Percentiles rank a stretch among this genome's conserved stretches.
phyloP scores from a whole-genome alignment of 2,329 filamentous ascomycete genomes.

The Cercospora sp. region DNA sequence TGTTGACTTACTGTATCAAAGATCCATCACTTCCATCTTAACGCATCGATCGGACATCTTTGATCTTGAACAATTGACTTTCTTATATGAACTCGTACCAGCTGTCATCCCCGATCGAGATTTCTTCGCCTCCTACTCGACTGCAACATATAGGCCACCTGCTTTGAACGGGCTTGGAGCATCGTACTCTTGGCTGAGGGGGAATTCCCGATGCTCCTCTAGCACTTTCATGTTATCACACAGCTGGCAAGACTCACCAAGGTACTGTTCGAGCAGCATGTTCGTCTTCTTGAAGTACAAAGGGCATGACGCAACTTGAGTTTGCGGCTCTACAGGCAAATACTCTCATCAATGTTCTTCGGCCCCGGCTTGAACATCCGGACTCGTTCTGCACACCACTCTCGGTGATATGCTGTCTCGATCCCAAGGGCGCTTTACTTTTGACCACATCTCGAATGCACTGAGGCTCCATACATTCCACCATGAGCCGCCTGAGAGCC shows the following conservation, averaged over 20 bases:
- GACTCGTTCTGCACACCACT: background rate
- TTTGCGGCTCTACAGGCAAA: background rate
- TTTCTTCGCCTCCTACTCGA: too few relatives aligned
- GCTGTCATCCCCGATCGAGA: background rate
- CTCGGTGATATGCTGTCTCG: background rate
- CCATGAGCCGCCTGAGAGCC: background rate
- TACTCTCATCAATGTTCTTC: background rate
- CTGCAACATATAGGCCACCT: too few relatives aligned
- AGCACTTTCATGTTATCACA: background rate
- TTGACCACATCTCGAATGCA: background rate
- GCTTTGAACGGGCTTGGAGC: background rate
- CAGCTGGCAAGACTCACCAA: background rate
- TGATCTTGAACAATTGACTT: background rate
- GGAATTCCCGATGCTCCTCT: background rate
- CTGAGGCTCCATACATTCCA: background rate
- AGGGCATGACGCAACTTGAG: background rate
- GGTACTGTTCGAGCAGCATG: background rate
- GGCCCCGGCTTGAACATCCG: background rate
- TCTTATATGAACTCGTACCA: background rate
- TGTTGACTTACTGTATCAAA: background rate
- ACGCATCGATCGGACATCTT: background rate
- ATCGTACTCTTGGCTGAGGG: background rate
- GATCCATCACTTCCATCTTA: background rate
- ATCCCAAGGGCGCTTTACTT: background rate
- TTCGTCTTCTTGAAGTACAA: background rate